Evolutionary conservation across 2,329 filamentous ascomycete genomes (phyloP), one percentile per base, ranked within the genome.

Genomic region (Rhexocercosporidium sp.): DNA sequence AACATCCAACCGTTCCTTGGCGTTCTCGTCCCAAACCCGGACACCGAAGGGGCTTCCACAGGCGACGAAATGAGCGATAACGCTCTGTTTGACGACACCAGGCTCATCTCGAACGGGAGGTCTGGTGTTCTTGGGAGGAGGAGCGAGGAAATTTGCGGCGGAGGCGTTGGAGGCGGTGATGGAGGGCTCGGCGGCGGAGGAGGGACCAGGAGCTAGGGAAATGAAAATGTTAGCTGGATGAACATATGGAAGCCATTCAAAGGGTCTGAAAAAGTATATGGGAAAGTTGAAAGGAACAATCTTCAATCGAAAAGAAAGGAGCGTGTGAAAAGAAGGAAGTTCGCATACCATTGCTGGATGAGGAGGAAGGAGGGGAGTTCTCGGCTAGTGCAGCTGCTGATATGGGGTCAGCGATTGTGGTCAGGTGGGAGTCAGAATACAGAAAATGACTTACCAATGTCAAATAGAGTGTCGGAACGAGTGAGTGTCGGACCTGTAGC

Each of bases 321-420:
- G 18, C 14, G 6, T 54, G 16, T 11, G 16, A 22, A 37, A 5
- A 31, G 6, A 11, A 22, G n/a, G 18, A 31, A 3, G 11, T n/a
- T 39, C 18, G n/a, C 53, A 12, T 56, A 56, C 53, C n/a, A 8
- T 37, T 20, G 4, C n/a, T 12, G 11, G 29, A 25, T 5, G n/a
- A 3, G n/a, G 11, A 20, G 3, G 53, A 16, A 6, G 4, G 3
- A 56, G 53, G 31, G n/a, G 31, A 14, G 53, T 22, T 31, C 16
- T 56, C 31, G 53, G 53, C 29, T 37, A 56, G 37, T 22, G 53
- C 53, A 39, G 53, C 53, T 53, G 49, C 49, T 56, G 53, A 39
- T n/a, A 20, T 31, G 29, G 14, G n/a, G 9, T 56, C 53, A 56
- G 31, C 8, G 11, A 37, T 37, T 20, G 18, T 44, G 9, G 9